Evolutionary conservation across 306 rosid genomes (phyloP).

Genomic region (Vigna unguiculata): DNA sequence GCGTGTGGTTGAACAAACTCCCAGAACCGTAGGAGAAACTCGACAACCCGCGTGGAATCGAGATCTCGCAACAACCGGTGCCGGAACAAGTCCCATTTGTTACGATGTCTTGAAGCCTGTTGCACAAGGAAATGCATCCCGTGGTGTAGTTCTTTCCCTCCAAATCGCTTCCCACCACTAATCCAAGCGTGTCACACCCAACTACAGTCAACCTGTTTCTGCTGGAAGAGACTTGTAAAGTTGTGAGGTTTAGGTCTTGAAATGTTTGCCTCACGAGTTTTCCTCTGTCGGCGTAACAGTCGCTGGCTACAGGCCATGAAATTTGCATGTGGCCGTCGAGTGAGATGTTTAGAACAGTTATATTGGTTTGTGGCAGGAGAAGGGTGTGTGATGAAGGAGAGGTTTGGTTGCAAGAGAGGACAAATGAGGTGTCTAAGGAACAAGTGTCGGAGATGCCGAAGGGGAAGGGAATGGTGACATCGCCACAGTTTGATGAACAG

Average conservation of each 20-base stretch:
- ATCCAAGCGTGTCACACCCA: slow-evolving; percentile 46
- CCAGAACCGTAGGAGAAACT: rapidly evolving
- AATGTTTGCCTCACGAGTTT: rapidly evolving
- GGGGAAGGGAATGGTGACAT: slow-evolving; percentile 40
- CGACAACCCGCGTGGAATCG: slow-evolving; percentile 23
- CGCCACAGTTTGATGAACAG: slow-evolving; percentile 29
- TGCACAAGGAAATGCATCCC: slow-evolving; percentile 48
- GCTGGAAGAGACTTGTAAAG: slow-evolving; percentile 27
- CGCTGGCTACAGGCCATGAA: slow-evolving; percentile 2
- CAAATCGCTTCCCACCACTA: rapidly evolving
- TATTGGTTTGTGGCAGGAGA: background rate
- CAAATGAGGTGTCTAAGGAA: slow-evolving; percentile 39
- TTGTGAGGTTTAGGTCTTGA: background rate
- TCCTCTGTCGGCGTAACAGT: slow-evolving; percentile 8
- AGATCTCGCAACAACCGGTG: slow-evolving; percentile 52
- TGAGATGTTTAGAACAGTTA: slow-evolving; percentile 21
- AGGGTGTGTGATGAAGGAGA: background rate
- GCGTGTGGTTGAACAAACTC: rapidly evolving
- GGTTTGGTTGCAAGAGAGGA: slow-evolving; percentile 26
- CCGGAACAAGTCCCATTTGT: slow-evolving; percentile 45
- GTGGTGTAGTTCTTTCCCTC: background rate
- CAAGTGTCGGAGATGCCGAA: slow-evolving; percentile 39
- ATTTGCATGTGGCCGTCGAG: slow-evolving; percentile 46
- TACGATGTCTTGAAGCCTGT: background rate
- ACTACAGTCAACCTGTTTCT: slow-evolving; percentile 42